Conservation (phyloP, 768 basidiomycete genomes). For the Boletus vinaceobasis region DNA sequence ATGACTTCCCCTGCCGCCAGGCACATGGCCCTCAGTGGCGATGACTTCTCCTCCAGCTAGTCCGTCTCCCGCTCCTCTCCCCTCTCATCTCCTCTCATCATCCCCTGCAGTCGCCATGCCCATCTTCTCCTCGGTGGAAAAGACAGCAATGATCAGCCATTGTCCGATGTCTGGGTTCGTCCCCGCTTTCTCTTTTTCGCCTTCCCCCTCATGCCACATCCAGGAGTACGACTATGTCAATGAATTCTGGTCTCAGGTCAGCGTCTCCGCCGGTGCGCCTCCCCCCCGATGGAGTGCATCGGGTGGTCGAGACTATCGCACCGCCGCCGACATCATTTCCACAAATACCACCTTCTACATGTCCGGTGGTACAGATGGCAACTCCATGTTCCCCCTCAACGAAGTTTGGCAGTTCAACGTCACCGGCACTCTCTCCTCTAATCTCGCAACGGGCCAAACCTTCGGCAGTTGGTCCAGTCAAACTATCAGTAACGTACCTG, state of each 20-base stretch:
- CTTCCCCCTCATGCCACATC: constrained; percentile 6
- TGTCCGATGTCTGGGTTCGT: constrained; percentile 75
- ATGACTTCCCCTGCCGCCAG: constrained; percentile 52
- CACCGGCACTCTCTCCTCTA: constrained; percentile 69
- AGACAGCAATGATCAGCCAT: constrained; percentile 46
- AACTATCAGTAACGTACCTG: constrained; percentile 35
- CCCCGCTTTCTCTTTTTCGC: neutral
- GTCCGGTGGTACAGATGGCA: constrained; percentile 63
- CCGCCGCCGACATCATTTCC: constrained; percentile 22
- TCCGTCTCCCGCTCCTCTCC: constrained; percentile 35
- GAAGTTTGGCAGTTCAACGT: constrained; percentile 71
- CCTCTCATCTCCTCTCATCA: constrained; percentile 17
- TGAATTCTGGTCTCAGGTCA: constrained; percentile 71
- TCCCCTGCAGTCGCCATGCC: constrained; percentile 55
- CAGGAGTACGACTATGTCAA: constrained; percentile 77
- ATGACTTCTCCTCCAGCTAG: constrained; percentile 82
- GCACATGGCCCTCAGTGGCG: constrained; percentile 60
- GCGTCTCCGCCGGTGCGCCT: constrained; percentile 50
- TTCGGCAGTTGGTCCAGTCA: constrained; percentile 59
- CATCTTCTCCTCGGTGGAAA: constrained; percentile 75
- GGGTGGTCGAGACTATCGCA: constrained; percentile 70
- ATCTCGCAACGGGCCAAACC: constrained; percentile 45
- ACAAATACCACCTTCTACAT: constrained; percentile 72
- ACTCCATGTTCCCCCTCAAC: constrained; percentile 44
- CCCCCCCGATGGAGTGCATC: constrained; percentile 66